Evolutionary conservation across 2,329 filamentous ascomycete species (phyloP).

Genomic region (Aspergillus transmontanensis): DNA sequence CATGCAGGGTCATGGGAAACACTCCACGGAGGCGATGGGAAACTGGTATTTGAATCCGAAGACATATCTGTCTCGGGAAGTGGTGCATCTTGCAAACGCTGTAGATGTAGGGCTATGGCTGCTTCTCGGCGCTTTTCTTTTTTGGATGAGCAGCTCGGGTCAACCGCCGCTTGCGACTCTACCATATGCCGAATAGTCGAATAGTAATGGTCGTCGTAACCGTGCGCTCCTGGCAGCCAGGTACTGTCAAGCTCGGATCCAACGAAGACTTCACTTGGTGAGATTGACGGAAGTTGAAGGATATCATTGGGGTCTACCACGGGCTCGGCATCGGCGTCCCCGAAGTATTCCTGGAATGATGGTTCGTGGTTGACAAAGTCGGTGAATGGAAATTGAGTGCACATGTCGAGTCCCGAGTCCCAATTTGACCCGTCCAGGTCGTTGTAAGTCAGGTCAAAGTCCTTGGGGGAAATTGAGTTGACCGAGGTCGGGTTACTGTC

Average conservation of each 20-base stretch:
- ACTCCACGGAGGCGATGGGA: slow-evolving; percentile 33
- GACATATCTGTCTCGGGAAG: slow-evolving; percentile 29
- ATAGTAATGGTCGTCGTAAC: slow-evolving; percentile 16
- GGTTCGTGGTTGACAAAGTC: slow-evolving; percentile 28
- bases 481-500: slow-evolving; percentile 33
- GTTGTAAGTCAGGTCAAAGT: slow-evolving; percentile 30
- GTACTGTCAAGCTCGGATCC: slow-evolving; percentile 8
- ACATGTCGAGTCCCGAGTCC: slow-evolving; percentile 21
- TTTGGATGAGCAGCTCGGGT: slow-evolving; percentile 35
- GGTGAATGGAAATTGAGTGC: slow-evolving; percentile 26
- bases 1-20: slow-evolving; percentile 27
- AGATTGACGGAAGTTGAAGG: slow-evolving; percentile 11
- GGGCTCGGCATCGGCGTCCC: slow-evolving; percentile 18
- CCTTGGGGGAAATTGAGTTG: slow-evolving; percentile 33
- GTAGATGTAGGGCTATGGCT: slow-evolving; percentile 44
- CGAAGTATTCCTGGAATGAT: slow-evolving; percentile 21
- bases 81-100: slow-evolving; percentile 38
- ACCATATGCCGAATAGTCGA: slow-evolving; percentile 34
- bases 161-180: slow-evolving; percentile 41
- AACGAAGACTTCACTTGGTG: slow-evolving; percentile 8
- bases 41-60: slow-evolving; percentile 33
- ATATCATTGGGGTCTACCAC: slow-evolving; percentile 18
- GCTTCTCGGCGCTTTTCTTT: slow-evolving; percentile 47
- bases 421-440: slow-evolving; percentile 26
- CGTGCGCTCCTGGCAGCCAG: slow-evolving; percentile 19